phyloP scores from a whole-genome alignment of 139 green algal genomes.

The Picochlorum sp. region DNA sequence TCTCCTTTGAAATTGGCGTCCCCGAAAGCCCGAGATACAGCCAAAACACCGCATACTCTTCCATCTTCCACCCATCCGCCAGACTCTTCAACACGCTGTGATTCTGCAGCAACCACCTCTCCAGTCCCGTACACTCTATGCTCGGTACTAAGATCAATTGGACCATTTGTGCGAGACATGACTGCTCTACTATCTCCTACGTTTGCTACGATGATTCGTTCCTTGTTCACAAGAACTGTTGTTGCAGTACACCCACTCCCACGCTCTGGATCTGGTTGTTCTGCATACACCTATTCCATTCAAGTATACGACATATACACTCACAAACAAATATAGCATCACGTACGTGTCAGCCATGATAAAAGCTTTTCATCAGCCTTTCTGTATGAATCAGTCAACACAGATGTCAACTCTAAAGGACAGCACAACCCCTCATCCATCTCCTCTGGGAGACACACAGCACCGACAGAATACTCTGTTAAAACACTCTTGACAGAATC shows the following conservation, averaged over 20 bases:
- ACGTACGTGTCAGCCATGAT: slow-evolving; percentile 29
- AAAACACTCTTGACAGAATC: slow-evolving; percentile 24
- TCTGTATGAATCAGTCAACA: slow-evolving; percentile 33
- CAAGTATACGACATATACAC: too few species aligned
- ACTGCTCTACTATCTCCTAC: slow-evolving; percentile 66
- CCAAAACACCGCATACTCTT: slow-evolving; percentile 68
- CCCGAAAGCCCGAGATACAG: slow-evolving; percentile 67
- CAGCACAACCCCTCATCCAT: slow-evolving; percentile 22
- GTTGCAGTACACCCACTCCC: slow-evolving; percentile 29
- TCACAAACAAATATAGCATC: too few species aligned
- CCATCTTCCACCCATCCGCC: slow-evolving; percentile 58
- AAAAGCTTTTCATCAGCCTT: slow-evolving; percentile 39
- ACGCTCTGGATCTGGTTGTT: slow-evolving; percentile 16
- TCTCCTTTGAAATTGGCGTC: slow-evolving; percentile 61
- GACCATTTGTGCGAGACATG: slow-evolving; percentile 34
- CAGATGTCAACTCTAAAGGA: slow-evolving; percentile 17
- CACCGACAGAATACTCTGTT: slow-evolving; percentile 12
- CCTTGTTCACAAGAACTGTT: slow-evolving; percentile 15
- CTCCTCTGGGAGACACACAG: slow-evolving; percentile 8
- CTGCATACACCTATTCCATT: slow-evolving; percentile 13
- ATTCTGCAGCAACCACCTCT: slow-evolving; percentile 31
- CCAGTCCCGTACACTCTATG: slow-evolving; percentile 44
- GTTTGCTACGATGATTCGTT: slow-evolving; percentile 59
- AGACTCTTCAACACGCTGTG: slow-evolving; percentile 28
- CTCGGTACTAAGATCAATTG: slow-evolving; percentile 40